Evolutionary conservation across 352 stramenopile species (phyloP).

Genomic region (Phytophthora uliginosa): DNA sequence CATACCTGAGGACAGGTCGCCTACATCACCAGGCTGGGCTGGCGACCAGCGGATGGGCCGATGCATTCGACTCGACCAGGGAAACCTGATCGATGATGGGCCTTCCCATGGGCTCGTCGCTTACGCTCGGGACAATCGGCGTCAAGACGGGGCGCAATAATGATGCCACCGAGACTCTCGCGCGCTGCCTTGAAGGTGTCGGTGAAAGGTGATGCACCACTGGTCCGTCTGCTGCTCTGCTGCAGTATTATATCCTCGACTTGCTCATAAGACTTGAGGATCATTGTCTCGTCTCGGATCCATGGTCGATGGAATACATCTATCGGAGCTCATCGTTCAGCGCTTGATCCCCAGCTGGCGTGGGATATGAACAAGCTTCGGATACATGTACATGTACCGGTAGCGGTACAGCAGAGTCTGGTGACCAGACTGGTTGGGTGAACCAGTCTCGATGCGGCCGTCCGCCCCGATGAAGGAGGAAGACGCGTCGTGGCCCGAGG

Average conservation of each 20-base stretch:
- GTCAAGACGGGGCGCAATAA: slow-evolving; percentile 18
- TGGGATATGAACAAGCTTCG: slow-evolving; percentile 29
- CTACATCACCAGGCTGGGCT: neutral
- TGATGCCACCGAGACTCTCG: neutral
- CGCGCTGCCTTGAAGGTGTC: neutral
- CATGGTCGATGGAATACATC: neutral
- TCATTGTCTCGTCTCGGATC: neutral
- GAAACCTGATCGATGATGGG: slow-evolving; percentile 41
- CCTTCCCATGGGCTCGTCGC: slow-evolving; percentile 32
- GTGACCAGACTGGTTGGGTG: too few species aligned
- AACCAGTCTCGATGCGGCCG: slow-evolving; percentile 48
- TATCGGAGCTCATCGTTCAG: neutral
- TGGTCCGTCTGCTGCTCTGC: neutral
- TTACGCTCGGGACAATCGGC: slow-evolving; percentile 24
- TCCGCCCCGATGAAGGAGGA: slow-evolving; percentile 41
- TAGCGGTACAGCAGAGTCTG: too few species aligned
- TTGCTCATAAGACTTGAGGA: neutral
- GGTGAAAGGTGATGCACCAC: neutral
- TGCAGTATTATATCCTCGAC: neutral
- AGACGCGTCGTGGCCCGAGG: slow-evolving; percentile 7
- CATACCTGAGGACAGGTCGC: slow-evolving; percentile 1
- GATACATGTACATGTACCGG: too few species aligned
- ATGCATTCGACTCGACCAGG: slow-evolving; percentile 8
- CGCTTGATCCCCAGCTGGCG: slow-evolving; percentile 21
- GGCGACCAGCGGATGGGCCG: slow-evolving; percentile 6